These are phyloP conservation scores for Biscogniauxia mediterranea DNA, from an alignment of 2,329 filamentous ascomycete species.

Conservation along the genomic window DNA sequence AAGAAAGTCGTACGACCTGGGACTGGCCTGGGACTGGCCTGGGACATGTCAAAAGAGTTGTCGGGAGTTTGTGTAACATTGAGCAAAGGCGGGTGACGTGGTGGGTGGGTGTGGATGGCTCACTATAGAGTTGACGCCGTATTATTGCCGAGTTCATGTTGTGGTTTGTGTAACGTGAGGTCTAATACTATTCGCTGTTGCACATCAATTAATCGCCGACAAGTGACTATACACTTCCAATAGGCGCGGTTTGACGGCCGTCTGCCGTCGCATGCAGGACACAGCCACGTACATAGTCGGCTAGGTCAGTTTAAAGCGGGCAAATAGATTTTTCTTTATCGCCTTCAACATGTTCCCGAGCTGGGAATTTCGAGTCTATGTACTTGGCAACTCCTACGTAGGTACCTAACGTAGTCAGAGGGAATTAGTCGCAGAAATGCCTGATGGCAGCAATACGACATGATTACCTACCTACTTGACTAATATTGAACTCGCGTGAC, in stretches of 20 bases:
- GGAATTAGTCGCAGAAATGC: neutral
- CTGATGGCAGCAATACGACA: neutral
- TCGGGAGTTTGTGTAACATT: neutral
- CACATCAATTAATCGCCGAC: neutral
- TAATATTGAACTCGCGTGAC: neutral
- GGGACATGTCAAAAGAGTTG: neutral
- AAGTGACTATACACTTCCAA: neutral
- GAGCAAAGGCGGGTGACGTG: neutral
- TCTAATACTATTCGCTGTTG: neutral
- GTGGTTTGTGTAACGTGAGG: neutral
- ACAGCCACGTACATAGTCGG: neutral
- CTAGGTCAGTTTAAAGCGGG: neutral
- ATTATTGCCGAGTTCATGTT: neutral
- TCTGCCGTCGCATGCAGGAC: neutral
- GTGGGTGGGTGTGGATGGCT: neutral
- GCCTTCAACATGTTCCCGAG: neutral
- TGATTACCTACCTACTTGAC: neutral
- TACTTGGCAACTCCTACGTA: too few relatives aligned
- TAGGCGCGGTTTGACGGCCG: neutral
- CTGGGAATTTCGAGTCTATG: neutral
- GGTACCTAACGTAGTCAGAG: neutral
- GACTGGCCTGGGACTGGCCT: neutral
- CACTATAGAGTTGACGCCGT: too few relatives aligned
- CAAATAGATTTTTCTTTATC: neutral
- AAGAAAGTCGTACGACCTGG: neutral